A percentile compares a stretch with the other conserved stretches of the same genome.
phyloP scores from a whole-genome alignment of 2,329 filamentous ascomycete species.

The Endocalyx cinctus region DNA sequence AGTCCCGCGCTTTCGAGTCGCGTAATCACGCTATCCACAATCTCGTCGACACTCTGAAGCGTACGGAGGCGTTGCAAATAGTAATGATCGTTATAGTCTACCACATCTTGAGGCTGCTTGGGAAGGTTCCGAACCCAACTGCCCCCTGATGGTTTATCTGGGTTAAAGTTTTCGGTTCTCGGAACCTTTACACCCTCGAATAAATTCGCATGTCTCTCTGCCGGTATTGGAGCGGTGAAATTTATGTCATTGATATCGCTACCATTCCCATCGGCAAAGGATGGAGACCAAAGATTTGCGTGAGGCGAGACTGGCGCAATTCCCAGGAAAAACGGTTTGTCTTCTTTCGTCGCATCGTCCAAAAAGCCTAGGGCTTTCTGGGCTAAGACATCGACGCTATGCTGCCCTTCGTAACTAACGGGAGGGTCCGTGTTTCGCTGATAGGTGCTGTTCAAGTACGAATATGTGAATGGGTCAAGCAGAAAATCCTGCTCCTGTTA shows the following conservation, averaged over 20 bases:
- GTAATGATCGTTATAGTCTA: conserved; percentile 46
- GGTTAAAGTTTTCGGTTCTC: conserved; percentile 63
- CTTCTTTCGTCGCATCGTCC: conserved; percentile 43
- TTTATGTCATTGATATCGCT: conserved; percentile 23
- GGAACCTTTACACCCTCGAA: conserved; percentile 58
- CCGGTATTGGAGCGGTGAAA: conserved; percentile 50
- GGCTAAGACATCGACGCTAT: conserved; percentile 50
- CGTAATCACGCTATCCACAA: conserved; percentile 42
- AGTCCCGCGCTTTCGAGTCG: conserved; percentile 34
- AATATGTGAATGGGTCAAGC: conserved; percentile 59
- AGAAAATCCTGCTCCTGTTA: conserved; percentile 35
- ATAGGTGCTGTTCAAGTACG: conserved; percentile 58
- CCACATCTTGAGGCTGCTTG: conserved; percentile 32
- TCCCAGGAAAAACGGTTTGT: conserved; percentile 55
- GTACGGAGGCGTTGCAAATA: conserved; percentile 47
- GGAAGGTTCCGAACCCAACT: conserved; percentile 39
- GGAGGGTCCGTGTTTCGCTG: conserved; percentile 52
- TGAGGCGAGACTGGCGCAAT: conserved; percentile 58
- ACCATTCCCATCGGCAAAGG: conserved; percentile 17
- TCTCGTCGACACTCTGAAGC: conserved; percentile 51
- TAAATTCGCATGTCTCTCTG: conserved; percentile 54
- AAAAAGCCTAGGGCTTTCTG: conserved; percentile 49
- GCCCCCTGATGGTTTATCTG: conserved; percentile 41
- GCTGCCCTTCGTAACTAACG: conserved; percentile 48
- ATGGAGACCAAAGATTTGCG: conserved; percentile 31